Percentiles rank a stretch among this genome's conserved stretches.
Conservation (phyloP, 768 basidiomycete species). For the Polyporus arcularius region DNA sequence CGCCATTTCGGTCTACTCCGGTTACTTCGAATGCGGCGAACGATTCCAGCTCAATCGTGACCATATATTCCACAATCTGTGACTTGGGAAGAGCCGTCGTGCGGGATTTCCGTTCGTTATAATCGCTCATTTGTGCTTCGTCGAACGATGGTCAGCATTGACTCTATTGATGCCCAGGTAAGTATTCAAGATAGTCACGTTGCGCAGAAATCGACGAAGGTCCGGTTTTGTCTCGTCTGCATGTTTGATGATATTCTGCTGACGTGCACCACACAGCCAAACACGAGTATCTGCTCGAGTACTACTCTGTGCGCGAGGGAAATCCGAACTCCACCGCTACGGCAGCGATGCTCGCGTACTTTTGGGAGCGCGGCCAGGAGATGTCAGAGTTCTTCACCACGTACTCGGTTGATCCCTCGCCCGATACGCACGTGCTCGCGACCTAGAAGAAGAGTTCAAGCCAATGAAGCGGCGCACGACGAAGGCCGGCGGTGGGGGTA, state of each 20-base stretch:
- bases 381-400: conserved; percentile 25
- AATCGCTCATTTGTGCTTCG: too few relatives aligned
- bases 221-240: neutral
- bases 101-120: too few relatives aligned
- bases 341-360: conserved; percentile 25
- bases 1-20: too few relatives aligned
- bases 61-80: too few relatives aligned
- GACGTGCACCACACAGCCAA: conserved; percentile 21
- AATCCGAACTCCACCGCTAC: conserved; percentile 32
- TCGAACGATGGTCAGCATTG: too few relatives aligned
- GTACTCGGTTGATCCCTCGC: conserved; percentile 13
- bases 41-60: too few relatives aligned
- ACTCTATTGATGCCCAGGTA: too few relatives aligned
- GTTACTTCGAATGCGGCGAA: too few relatives aligned
- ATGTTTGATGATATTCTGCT: neutral
- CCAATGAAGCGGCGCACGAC: conserved; percentile 19
- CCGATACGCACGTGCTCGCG: neutral
- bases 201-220: conserved; percentile 24
- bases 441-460: conserved; percentile 19
- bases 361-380: conserved; percentile 20
- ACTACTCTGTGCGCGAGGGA: conserved; percentile 34
- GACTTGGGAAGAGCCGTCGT: too few relatives aligned
- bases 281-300: conserved; percentile 35
- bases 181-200: conserved; percentile 19
- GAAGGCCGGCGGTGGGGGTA: neutral